Evolutionary conservation across 2,329 filamentous ascomycete genomes (phyloP).

Genomic region (Stachybotrys chartarum): DNA sequence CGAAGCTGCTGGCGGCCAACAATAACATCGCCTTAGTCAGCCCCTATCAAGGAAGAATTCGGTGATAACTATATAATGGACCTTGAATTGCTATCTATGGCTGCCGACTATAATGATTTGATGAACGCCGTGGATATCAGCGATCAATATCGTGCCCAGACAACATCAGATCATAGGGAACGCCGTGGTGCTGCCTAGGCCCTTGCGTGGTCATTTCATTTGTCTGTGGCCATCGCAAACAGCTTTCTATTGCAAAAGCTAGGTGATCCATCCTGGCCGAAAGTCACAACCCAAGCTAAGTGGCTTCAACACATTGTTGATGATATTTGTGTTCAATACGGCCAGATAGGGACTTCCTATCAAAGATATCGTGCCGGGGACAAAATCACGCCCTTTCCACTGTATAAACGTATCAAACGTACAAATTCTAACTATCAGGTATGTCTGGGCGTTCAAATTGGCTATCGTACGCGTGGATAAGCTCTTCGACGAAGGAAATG

Average conservation of each 20-base stretch:
- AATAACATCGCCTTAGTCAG: background rate
- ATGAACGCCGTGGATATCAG: background rate
- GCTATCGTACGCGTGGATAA: background rate
- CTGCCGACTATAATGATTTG: background rate
- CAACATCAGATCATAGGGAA: background rate
- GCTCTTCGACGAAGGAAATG: too few species aligned
- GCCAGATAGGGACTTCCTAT: background rate
- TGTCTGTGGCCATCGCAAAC: background rate
- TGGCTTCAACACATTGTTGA: background rate
- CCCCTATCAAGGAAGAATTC: background rate
- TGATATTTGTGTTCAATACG: background rate
- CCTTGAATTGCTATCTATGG: background rate
- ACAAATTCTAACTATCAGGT: background rate
- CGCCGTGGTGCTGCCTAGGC: background rate
- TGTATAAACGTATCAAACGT: background rate
- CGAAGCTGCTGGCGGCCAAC: background rate
- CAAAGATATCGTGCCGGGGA: background rate
- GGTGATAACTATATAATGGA: background rate
- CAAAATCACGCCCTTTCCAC: background rate
- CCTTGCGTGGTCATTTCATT: background rate
- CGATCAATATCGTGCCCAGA: background rate
- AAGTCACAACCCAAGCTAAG: background rate
- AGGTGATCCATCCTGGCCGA: background rate
- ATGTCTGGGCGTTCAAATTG: background rate
- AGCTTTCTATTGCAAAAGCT: background rate